Evolutionary conservation across 805 yeast species (phyloP).

Genomic region (Saccharomycopsis sp.): DNA sequence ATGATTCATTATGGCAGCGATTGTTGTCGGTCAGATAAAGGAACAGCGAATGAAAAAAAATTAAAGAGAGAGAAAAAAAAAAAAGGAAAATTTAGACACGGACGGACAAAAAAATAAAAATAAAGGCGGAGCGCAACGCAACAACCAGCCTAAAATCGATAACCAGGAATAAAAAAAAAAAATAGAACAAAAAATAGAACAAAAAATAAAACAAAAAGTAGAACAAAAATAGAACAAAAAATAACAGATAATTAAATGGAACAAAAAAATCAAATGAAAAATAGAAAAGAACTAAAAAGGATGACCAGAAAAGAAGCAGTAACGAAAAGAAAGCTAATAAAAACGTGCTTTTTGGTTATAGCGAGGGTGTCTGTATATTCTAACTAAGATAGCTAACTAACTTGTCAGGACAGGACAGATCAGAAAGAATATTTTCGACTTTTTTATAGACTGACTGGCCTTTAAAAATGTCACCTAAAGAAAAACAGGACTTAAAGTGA

Average conservation of each 20-base stretch:
- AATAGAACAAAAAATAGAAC: neutral
- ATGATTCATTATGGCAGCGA: slow-evolving; percentile 24
- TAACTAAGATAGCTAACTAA: too few species aligned
- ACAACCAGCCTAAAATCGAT: neutral
- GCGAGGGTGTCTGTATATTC: too few species aligned
- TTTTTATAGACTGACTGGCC: too few species aligned
- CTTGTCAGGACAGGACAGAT: too few species aligned
- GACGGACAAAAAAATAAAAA: neutral
- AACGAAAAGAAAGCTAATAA: neutral
- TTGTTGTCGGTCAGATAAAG: neutral
- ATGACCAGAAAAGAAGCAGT: neutral
- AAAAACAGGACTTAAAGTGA: too few species aligned
- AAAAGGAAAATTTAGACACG: neutral
- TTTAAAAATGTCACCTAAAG: too few species aligned
- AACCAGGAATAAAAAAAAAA: neutral
- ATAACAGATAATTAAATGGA: neutral
- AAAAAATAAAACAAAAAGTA: neutral
- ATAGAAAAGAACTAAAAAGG: neutral
- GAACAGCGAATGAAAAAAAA: neutral
- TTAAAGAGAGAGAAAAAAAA: neutral
- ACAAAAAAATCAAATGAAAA: neutral
- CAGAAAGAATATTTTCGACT: too few species aligned
- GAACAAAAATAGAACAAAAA: neutral
- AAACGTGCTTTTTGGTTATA: too few species aligned
- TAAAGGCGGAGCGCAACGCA: neutral